Evolutionary conservation across 1,284 basidiomycete genomes (phyloP).

Genomic region (Pyrrhoderma noxium): DNA sequence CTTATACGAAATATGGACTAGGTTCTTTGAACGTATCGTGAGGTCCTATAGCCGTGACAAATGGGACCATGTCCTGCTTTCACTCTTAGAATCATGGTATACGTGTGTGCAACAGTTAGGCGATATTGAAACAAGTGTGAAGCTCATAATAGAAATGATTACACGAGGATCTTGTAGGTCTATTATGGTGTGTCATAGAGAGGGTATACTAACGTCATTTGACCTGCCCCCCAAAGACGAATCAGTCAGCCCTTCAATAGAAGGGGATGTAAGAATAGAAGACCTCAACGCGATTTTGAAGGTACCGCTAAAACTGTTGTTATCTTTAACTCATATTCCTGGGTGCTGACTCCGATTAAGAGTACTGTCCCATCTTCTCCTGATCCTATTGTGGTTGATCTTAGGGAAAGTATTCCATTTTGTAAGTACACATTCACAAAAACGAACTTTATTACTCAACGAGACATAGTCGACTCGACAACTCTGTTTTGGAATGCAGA

Average conservation of each 20-base stretch:
- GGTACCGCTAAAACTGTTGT: no score
- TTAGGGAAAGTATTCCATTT: constrained; percentile 54
- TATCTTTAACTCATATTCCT: not conserved
- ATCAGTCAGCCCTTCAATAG: no score
- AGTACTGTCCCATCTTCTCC: constrained; percentile 61
- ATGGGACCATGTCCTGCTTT: constrained; percentile 65
- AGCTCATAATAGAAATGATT: constrained; percentile 74
- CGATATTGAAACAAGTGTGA: constrained; percentile 67
- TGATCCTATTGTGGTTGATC: constrained; percentile 50
- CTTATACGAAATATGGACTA: constrained; percentile 25
- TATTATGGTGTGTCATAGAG: not conserved
- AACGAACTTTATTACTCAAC: constrained; percentile 1
- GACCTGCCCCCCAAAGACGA: no score
- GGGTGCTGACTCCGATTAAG: constrained; percentile 28
- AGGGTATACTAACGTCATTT: constrained; percentile 4
- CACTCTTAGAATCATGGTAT: constrained; percentile 73
- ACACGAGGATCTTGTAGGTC: constrained; percentile 33
- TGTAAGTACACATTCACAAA: constrained; percentile 36
- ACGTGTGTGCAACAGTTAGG: constrained; percentile 69
- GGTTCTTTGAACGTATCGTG: constrained; percentile 85
- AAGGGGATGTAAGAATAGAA: constrained; percentile 42
- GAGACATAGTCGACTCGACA: constrained; percentile 50
- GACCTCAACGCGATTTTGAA: constrained; percentile 64
- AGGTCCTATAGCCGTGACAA: constrained; percentile 69
- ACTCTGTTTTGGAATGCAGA: constrained; percentile 65